Base-by-base conservation (phyloP, 352 stramenopile species). In the Salisapilia sapeloensis region DNA sequence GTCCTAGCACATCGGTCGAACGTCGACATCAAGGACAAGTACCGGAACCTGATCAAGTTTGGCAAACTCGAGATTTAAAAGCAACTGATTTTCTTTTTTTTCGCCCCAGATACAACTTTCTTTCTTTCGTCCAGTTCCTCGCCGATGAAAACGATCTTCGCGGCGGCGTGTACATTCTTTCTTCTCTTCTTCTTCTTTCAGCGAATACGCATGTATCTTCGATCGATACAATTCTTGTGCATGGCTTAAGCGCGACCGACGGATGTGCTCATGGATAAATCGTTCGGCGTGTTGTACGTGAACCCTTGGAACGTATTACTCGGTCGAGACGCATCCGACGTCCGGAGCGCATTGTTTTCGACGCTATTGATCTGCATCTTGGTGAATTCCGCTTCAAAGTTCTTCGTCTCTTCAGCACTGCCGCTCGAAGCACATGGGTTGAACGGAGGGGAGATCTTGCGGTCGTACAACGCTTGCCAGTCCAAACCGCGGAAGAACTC, bases 361-460 rank as follows among this genome's bases (percentile, higher is more conserved):
- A 87, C 71, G 23, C 67, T 85, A 51, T 87, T 79, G 49, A 92
- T 72, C 42, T 81, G 64, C 77, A 93, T 87, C 33, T 82, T 84
- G 24, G 76, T 93, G 47, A 93, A 93, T 55, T 92, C 71, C 24
- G 53, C 50, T 43, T 93, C 79, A 43, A 93, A 93, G 59, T 93
- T 93, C 40, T 78, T 76, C 8, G 71, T 82, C 40, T 92, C 75
- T 30, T 85, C 71, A 6, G 69, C 41, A 17, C 60, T 75, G 3
- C 52, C 47, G 4, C 50, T 64, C 12, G 48, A 50, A 9, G 57
- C 60, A 53, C 79, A 93, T 37, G 79, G 75, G 40, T 87, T 87
- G 46, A 91, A 91, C 26, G 79, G 79, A 39, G 79, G 74, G 15
- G 58, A 42, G 27, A 91, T 53, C 53, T 87, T 81, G 33, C 75